Evolutionary conservation across 2,329 filamentous ascomycete genomes (phyloP), one percentile per base, ranked within the genome.

Genomic region (Chaetomiaceae sp.): DNA sequence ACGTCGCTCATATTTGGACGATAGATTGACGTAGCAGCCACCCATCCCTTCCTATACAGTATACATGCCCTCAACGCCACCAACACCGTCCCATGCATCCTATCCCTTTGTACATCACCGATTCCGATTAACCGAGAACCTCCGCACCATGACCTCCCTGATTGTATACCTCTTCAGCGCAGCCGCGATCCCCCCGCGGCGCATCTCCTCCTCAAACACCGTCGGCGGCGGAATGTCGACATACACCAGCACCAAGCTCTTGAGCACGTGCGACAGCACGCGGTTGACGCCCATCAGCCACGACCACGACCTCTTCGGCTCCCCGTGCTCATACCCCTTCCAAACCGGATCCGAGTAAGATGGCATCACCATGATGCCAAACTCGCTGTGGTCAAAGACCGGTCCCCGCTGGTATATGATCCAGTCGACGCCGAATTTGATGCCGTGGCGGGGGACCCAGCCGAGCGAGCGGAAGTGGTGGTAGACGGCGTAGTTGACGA

Each of bases 381-480:
- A 99, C 66, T 97, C 91, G 20, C 94, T 94, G 66, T 99, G 94
- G 20, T 90, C 85, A 68, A 99, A 97, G 0, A 94, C 92, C 0
- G 94, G 94, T 0, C 94, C 94, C 19, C 91, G 86, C 53, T 90
- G 85, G 71, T 99, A 99, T 7, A 99, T 80, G n/a, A 99, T 75
- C 75, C 89, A 96, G 69, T 99, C 94, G 9, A 91, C 88, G 20
- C 89, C 89, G 63, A 99, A 99, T 66, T 99, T 99, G 67, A 95
- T 85, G 33, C 94, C 95, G 5, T 88, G 84, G 14, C 95, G 86
- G 0, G 95, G 87, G 1, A 96, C 89, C 92, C 94, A 99, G 22
- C 94, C 94, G 0, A 97, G 77, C 0, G 91, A 95, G 34, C 94
- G 87, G 72, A 96, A 99, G 68, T 99, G 92, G 67, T 99, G 94